Percentiles rank a stretch among this genome's conserved stretches.
Conservation (phyloP, 768 basidiomycete species). For the Royoungia palumana region DNA sequence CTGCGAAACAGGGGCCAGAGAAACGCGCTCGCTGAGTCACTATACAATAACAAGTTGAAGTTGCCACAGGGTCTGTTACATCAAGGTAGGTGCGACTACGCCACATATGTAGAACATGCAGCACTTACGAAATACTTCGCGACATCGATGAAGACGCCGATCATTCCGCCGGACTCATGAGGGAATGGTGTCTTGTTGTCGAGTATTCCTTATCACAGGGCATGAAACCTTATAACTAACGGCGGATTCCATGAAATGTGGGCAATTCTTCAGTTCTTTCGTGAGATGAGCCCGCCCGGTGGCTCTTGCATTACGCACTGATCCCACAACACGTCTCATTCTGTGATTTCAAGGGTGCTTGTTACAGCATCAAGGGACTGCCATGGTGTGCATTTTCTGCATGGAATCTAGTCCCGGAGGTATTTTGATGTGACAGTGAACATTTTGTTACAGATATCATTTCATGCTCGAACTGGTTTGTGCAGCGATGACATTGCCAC, state of each 20-base stretch:
- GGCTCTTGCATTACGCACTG: no score
- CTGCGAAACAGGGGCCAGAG: slow-evolving; percentile 11
- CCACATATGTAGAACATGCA: slow-evolving; percentile 14
- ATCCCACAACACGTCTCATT: no score
- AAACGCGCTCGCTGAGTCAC: not conserved
- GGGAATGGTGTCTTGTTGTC: not conserved
- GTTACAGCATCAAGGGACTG: no score
- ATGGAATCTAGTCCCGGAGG: no score
- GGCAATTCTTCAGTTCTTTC: no score
- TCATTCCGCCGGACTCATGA: slow-evolving; percentile 4
- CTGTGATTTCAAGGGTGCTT: no score
- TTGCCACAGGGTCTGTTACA: slow-evolving; percentile 21
- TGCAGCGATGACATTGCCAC: no score
- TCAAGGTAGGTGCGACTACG: slow-evolving; percentile 8
- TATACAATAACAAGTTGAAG: not conserved
- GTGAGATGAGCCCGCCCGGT: no score
- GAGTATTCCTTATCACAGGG: not conserved
- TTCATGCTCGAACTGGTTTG: no score
- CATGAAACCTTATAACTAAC: slow-evolving; percentile 1
- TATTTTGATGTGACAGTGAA: no score
- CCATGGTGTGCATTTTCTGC: no score
- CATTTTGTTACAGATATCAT: no score
- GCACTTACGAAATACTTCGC: slow-evolving; percentile 14
- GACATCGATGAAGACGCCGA: slow-evolving; percentile 9
- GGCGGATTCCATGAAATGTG: not conserved